These are phyloP conservation scores for Fraxinus xanthoxyloides DNA, from an alignment of 305 asterid genomes.

Conservation along the genomic window DNA sequence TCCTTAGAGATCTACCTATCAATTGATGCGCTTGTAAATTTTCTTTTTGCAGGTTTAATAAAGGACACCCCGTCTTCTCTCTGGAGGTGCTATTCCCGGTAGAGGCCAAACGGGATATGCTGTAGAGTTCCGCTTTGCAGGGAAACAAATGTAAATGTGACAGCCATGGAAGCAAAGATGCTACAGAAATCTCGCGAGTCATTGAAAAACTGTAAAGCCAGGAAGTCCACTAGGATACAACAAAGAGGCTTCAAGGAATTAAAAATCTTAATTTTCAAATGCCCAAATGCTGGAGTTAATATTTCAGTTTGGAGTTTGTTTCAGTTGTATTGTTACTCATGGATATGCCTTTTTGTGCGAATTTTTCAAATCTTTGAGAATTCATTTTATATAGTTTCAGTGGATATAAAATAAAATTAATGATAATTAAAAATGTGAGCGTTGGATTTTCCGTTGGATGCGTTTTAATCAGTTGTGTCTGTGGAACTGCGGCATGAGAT, in stretches of 20 bases:
- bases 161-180: slow-evolving; percentile 5
- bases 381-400: not conserved
- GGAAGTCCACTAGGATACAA: not conserved
- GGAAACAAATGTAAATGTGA: not conserved
- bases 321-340: not conserved
- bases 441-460: not conserved
- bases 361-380: not conserved
- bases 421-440: not conserved
- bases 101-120: not conserved
- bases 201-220: not conserved
- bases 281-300: not conserved
- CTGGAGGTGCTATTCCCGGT: slow-evolving; percentile 4
- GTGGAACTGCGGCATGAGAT: not conserved
- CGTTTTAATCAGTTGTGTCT: not conserved
- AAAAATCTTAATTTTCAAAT: not conserved
- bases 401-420: not conserved
- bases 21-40: not conserved
- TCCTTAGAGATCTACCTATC: not conserved
- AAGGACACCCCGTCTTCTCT: not conserved
- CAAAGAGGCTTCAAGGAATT: not conserved
- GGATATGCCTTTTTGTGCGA: not conserved
- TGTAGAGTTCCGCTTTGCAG: not conserved
- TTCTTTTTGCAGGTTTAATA: slow-evolving; percentile 13
- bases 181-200: not conserved
- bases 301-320: not conserved